phyloP scores from a whole-genome alignment of 768 basidiomycete genomes.

The Suillus tomentosus region DNA sequence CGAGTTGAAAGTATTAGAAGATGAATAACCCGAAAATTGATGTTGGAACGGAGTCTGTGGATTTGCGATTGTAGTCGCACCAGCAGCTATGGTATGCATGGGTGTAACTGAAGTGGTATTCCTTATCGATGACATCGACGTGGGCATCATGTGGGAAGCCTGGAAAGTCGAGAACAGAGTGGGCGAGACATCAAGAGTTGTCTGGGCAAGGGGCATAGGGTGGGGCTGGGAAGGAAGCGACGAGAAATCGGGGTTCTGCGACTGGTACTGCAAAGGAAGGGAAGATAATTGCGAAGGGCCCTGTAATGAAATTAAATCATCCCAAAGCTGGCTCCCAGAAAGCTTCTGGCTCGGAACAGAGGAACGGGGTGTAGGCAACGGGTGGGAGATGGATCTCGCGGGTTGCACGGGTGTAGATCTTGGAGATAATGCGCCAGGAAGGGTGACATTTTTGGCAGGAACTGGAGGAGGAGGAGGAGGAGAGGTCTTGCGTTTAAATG shows the following conservation, averaged over 20 bases:
- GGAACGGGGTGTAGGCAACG: conserved; percentile 21
- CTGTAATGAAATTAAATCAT: conserved; percentile 55
- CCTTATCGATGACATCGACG: conserved; percentile 8
- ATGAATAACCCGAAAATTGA: conserved; percentile 19
- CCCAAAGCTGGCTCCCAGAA: conserved; percentile 51
- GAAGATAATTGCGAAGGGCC: conserved; percentile 37
- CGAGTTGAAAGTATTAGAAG: conserved; percentile 13
- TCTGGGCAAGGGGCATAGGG: conserved; percentile 13
- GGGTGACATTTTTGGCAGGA: conserved; percentile 28
- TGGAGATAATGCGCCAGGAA: conserved; percentile 18
- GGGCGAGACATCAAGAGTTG: conserved; percentile 7
- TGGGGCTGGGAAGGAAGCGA: conserved; percentile 22
- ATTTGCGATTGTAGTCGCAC: conserved; percentile 14
- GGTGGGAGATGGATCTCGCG: conserved; percentile 39
- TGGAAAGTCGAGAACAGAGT: conserved; percentile 27
- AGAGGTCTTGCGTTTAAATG: conserved; percentile 22
- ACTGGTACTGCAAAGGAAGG: conserved; percentile 48
- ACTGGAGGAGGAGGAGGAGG: conserved; percentile 31
- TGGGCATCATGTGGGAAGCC: conserved; percentile 11
- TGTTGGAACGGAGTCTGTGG: conserved; percentile 33
- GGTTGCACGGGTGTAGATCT: conserved; percentile 11
- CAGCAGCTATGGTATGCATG: conserved; percentile 24
- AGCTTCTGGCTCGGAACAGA: conserved; percentile 23
- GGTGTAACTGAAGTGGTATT: conserved; percentile 14
- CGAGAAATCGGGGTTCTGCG: conserved; percentile 1